Evolutionary conservation across 441 rosid genomes (phyloP).

Genomic region (Eutrema salsugineum): DNA sequence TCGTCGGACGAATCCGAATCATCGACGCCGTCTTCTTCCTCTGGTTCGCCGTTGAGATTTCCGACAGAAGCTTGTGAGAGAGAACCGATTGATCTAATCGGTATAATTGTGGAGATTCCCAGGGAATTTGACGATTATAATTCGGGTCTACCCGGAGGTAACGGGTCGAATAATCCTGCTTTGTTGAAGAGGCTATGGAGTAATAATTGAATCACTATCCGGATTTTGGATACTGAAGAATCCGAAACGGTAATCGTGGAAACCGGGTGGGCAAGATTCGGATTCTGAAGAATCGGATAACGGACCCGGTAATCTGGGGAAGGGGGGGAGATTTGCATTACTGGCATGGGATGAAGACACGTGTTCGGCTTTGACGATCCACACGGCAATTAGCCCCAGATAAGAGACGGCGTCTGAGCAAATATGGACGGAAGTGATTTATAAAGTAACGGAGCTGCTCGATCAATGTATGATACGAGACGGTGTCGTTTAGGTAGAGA

Average conservation of each 20-base stretch:
- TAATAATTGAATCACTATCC: too few relatives aligned
- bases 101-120: constrained; percentile 42
- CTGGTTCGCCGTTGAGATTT: constrained; percentile 25
- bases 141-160: constrained; percentile 7
- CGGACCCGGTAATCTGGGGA: background rate
- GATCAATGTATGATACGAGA: background rate
- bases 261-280: background rate
- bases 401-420: constrained; percentile 11
- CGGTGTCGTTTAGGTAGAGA: constrained; percentile 7
- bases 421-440: background rate
- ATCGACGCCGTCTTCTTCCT: constrained; percentile 26
- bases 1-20: constrained; percentile 25
- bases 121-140: constrained; percentile 26
- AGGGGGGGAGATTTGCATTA: background rate
- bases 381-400: background rate
- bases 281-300: background rate
- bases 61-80: constrained; percentile 28
- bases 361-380: constrained; percentile 1
- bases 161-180: constrained; percentile 17
- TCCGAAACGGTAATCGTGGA: background rate
- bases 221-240: background rate
- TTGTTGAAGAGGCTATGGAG: constrained; percentile 10
- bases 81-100: constrained; percentile 34
- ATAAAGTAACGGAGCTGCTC: constrained; percentile 15
- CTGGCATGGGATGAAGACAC: constrained; percentile 13